These are phyloP conservation scores for Diaporthe aspalathi DNA, from an alignment of 2,329 filamentous ascomycete species.

Conservation along the genomic window DNA sequence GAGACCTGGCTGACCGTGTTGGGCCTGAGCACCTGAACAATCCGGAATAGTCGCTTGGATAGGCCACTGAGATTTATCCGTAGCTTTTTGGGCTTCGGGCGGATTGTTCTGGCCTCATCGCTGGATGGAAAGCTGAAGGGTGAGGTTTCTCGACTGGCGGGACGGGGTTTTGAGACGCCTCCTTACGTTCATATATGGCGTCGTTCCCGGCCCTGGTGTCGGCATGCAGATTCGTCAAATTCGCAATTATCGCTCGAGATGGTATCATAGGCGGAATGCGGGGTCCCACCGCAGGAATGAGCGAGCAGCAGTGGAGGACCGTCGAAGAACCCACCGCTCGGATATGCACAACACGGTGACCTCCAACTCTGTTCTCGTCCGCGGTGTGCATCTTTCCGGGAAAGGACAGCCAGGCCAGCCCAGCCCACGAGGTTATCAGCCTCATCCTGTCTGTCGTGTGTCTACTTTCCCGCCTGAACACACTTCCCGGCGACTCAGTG, in stretches of 20 bases:
- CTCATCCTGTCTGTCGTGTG: slow-evolving; percentile 2
- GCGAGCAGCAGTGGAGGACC: not conserved
- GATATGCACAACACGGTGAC: slow-evolving; percentile 39
- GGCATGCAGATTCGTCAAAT: slow-evolving; percentile 34
- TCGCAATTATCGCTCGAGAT: slow-evolving; percentile 40
- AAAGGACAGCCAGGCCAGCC: slow-evolving; percentile 8
- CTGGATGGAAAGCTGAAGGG: not conserved
- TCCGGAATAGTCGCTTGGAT: not conserved
- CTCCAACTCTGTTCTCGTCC: slow-evolving; percentile 34
- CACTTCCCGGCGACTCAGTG: slow-evolving; percentile 3
- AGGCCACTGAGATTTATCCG: not conserved
- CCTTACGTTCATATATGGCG: slow-evolving; percentile 35
- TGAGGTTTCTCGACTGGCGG: slow-evolving; percentile 21
- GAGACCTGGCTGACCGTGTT: not conserved
- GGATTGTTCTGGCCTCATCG: slow-evolving; percentile 31
- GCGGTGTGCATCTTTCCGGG: slow-evolving; percentile 26
- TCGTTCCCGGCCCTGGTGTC: slow-evolving; percentile 24
- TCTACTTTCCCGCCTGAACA: not conserved
- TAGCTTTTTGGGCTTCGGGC: not conserved
- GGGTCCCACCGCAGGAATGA: slow-evolving; percentile 36
- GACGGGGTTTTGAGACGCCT: not conserved
- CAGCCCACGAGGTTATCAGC: slow-evolving; percentile 24
- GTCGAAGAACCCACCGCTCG: slow-evolving; percentile 13
- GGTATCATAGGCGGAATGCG: slow-evolving; percentile 39
- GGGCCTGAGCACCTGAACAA: no score